Conservation (phyloP, 345 rosid species). For the Stellera chamaejasme region DNA sequence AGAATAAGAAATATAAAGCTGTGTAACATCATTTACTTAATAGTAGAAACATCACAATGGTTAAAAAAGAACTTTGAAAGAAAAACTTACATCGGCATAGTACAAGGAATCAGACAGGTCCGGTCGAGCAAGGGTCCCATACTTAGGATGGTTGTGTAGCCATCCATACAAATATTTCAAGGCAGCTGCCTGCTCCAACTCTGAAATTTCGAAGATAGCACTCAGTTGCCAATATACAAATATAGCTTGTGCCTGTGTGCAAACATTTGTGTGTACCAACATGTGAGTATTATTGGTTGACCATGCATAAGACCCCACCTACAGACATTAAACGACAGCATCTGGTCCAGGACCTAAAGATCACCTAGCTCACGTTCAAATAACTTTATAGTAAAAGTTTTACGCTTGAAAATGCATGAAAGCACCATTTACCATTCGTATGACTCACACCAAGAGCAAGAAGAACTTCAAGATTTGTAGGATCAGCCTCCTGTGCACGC, state of each 20-base stretch:
- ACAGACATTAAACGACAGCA: too few relatives aligned
- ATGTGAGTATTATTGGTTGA: too few relatives aligned
- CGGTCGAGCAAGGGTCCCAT: constrained; percentile 60
- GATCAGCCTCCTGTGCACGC: constrained; percentile 98
- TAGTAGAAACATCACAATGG: too few relatives aligned
- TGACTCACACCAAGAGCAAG: constrained; percentile 99
- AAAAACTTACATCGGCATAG: constrained; percentile 75
- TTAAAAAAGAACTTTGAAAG: neutral
- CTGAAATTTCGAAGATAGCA: constrained; percentile 30
- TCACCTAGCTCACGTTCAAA: neutral
- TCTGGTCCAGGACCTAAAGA: neutral
- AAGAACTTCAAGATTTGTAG: constrained; percentile 93
- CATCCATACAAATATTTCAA: constrained; percentile 89
- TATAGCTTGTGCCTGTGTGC: too few relatives aligned
- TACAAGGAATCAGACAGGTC: constrained; percentile 59
- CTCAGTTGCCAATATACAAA: too few relatives aligned
- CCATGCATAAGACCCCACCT: too few relatives aligned
- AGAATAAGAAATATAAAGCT: too few relatives aligned
- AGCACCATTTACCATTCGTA: constrained; percentile 75
- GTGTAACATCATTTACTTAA: too few relatives aligned
- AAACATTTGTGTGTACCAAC: too few relatives aligned
- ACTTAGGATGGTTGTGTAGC: constrained; percentile 83
- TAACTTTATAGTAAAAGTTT: too few relatives aligned
- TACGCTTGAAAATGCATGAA: too few relatives aligned
- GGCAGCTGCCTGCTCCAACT: constrained; percentile 95